Evolutionary conservation across 2,329 filamentous ascomycete species (phyloP), one percentile per base, ranked within the genome.

Genomic region (Colletotrichum tabaci): DNA sequence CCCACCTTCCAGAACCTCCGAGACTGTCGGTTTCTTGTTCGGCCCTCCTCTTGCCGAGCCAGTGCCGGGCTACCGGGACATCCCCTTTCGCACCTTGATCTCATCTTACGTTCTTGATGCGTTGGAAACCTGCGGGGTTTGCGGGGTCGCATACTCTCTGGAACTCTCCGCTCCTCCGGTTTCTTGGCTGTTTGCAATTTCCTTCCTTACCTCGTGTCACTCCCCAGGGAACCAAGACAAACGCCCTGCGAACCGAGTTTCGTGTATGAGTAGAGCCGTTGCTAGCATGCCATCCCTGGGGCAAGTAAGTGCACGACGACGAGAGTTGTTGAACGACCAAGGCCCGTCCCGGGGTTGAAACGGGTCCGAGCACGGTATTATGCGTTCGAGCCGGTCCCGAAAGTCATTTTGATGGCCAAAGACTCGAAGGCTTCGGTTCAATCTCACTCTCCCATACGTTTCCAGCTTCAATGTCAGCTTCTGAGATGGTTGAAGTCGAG

Each of bases 81-180:
- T 5, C 21, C 38, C 46, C n/a, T 42, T 40, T 42, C 2, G 64
- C 52, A 49, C 55, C 16, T 44, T 23, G 56, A 56, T 46, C 67
- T 49, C 53, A 66, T 66, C 49, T 49, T 26, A 23, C n/a, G 9
- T 2, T 64, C 67, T 26, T 12, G 16, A 21, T 40, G 56, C 18
- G 49, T 66, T 61, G 49, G 42, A 67, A 70, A 50, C 62, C 30
- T 70, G 67, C 56, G 67, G 67, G 67, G 63, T 66, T 70, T 66
- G 61, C 61, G 67, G 67, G 67, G 61, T 66, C 60, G 47, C 62
- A 46, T 23, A 23, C 35, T 38, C 35, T 38, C 30, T 46, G n/a
- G 47, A 42, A 50, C 30, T 35, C 49, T 57, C 42, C 42, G 21
- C 35, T 35, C 47, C 23, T 7, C 66, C 49, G 2, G n/a, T 53